Evolutionary conservation across 2,329 filamentous ascomycete species (phyloP).

Genomic region (Simplicillium sp.): DNA sequence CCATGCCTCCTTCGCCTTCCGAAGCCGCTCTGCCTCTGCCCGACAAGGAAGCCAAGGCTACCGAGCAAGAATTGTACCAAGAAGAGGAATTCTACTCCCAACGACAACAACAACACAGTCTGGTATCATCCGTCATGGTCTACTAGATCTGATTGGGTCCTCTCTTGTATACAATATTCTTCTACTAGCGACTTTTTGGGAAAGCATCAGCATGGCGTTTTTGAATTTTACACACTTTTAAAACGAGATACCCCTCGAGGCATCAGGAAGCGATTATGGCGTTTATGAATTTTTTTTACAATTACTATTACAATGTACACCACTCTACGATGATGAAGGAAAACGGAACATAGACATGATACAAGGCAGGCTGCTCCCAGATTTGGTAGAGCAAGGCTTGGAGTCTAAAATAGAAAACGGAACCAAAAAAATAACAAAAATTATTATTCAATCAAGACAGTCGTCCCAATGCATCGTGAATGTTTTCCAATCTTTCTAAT

Average conservation of each 20-base stretch:
- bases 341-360: too few relatives aligned
- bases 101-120: slow-evolving; percentile 37
- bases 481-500: too few relatives aligned
- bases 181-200: neutral
- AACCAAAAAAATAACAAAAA: too few relatives aligned
- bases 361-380: too few relatives aligned
- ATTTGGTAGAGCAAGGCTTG: too few relatives aligned
- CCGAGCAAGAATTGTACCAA: slow-evolving; percentile 28
- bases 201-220: neutral
- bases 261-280: neutral
- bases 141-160: slow-evolving; percentile 28
- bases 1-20: slow-evolving; percentile 65
- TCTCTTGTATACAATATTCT: neutral
- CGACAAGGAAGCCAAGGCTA: slow-evolving; percentile 39
- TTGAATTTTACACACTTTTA: neutral
- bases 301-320: neutral
- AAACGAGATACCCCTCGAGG: too few relatives aligned
- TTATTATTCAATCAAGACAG: too few relatives aligned
- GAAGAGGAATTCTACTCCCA: slow-evolving; percentile 45
- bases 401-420: too few relatives aligned
- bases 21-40: slow-evolving; percentile 48
- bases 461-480: too few relatives aligned
- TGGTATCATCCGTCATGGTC: slow-evolving; percentile 47
- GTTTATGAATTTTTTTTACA: neutral
- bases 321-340: neutral